Conservation (phyloP, 1,284 basidiomycete genomes). For the Kwoniella shivajii region DNA sequence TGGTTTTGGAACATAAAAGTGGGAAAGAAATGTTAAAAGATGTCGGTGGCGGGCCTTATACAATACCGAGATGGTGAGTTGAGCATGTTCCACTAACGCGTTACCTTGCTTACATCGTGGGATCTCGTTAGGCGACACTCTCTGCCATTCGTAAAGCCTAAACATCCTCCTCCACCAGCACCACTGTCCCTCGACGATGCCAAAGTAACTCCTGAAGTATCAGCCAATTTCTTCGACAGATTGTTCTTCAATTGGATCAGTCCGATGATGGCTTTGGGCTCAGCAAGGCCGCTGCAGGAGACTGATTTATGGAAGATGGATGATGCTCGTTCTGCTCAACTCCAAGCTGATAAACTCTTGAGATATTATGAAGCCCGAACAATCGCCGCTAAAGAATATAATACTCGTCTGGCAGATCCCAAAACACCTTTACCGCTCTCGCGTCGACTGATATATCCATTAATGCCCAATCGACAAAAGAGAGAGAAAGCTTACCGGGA, state of each 20-base stretch:
- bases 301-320: constrained; percentile 83
- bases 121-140: constrained; percentile 44
- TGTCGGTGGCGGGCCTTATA: constrained; percentile 45
- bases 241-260: constrained; percentile 73
- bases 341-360: constrained; percentile 66
- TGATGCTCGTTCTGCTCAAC: constrained; percentile 58
- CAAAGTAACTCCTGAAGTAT: constrained; percentile 59
- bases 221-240: constrained; percentile 60
- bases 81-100: not conserved
- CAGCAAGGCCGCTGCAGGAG: constrained; percentile 73
- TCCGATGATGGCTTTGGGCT: constrained; percentile 63
- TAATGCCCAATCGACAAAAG: constrained; percentile 37
- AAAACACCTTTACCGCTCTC: constrained; percentile 37
- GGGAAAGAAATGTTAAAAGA: constrained; percentile 45
- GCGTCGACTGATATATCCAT: constrained; percentile 32
- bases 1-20: constrained; percentile 45
- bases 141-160: constrained; percentile 50
- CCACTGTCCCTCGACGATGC: constrained; percentile 63
- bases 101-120: constrained; percentile 6
- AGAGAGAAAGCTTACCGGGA: constrained; percentile 43
- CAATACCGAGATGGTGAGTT: constrained; percentile 47
- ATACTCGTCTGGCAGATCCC: constrained; percentile 61
- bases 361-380: constrained; percentile 67
- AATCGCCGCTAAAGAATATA: constrained; percentile 67
- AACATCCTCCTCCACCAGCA: constrained; percentile 57